Evolutionary conservation across 441 rosid genomes (phyloP).

Genomic region (Euphorbia schlechtendalii): DNA sequence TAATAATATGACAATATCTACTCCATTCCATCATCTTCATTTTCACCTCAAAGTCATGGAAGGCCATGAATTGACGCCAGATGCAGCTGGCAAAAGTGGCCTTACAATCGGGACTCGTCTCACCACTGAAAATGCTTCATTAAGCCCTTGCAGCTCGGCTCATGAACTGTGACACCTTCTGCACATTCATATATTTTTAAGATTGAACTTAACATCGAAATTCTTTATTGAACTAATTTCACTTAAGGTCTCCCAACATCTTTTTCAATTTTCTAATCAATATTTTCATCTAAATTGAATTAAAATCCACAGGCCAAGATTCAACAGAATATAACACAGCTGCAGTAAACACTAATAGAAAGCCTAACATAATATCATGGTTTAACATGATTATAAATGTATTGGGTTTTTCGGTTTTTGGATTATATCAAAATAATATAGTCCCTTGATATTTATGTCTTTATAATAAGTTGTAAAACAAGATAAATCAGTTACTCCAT

Average conservation of each 20-base stretch:
- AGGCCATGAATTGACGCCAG: conserved; percentile 69
- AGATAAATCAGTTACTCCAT: background rate
- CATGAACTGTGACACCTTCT: conserved; percentile 71
- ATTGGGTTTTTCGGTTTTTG: background rate
- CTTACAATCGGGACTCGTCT: conserved; percentile 75
- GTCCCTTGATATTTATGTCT: background rate
- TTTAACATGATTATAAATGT: background rate
- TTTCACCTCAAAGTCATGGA: conserved; percentile 67
- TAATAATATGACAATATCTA: conserved; percentile 16
- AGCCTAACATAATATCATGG: background rate
- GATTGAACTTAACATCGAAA: too few relatives aligned
- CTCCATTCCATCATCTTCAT: conserved; percentile 7
- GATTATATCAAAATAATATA: background rate
- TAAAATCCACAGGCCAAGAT: too few relatives aligned
- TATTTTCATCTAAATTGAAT: too few relatives aligned
- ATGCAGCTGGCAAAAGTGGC: conserved; percentile 48
- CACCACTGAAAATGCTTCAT: conserved; percentile 76
- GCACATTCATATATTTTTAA: conserved; percentile 20
- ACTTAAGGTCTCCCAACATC: too few relatives aligned
- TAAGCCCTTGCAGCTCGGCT: conserved; percentile 74
- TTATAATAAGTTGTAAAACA: background rate
- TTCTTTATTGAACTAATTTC: too few relatives aligned
- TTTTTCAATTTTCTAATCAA: background rate
- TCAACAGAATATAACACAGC: too few relatives aligned
- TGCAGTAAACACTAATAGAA: background rate